Base-by-base conservation (phyloP, 495 filamentous ascomycete species). In the Acidomyces sp. region DNA sequence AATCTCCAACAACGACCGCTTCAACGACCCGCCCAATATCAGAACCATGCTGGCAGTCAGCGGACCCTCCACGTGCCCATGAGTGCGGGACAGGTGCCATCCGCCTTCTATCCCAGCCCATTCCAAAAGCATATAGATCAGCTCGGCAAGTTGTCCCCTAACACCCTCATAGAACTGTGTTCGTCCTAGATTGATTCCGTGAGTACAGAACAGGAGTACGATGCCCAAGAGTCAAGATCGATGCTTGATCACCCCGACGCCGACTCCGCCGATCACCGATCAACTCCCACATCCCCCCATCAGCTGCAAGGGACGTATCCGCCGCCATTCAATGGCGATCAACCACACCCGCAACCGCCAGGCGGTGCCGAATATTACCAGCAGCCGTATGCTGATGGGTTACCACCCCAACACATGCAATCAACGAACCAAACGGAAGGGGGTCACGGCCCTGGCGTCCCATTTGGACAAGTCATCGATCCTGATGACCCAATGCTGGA, bases 151-250 rank as follows among this genome's bases (percentile, higher is more conserved):
- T 69, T 65, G 64, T 55, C 56, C 55, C 66, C 69, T 58, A 48
- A 70, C 67, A 59, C 63, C 60, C 46, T 48, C 68, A 72, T 71
- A 67, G 73, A 80, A 67, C 78, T 79, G 55, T 79, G 76, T 71
- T 74, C 71, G 77, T 83, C 78, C 79, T 82, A 84, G 75, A 66
- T 51, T 81, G 65, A 84, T 74, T 74, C 58, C 70, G 69, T 82
- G 64, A 70, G 62, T 77, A 71, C 72, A 97, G 90, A 96, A 69
- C 88, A 93, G 72, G 90, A 97, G 69, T 96, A 96, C 68, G 90
- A 97, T 63, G 85, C 90, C 40, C 82, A 90, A 68, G 23, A 46
- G 32, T 26, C 45, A 6, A 38, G 29, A 23, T 39, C 49, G 21
- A 82, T 93, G 72, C 75, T 90, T 58, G 88, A 96, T 57, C 22